Evolutionary conservation across 495 filamentous ascomycete species (phyloP), one percentile per base, ranked within the genome.

Genomic region (Lentithecium fluviatile): DNA sequence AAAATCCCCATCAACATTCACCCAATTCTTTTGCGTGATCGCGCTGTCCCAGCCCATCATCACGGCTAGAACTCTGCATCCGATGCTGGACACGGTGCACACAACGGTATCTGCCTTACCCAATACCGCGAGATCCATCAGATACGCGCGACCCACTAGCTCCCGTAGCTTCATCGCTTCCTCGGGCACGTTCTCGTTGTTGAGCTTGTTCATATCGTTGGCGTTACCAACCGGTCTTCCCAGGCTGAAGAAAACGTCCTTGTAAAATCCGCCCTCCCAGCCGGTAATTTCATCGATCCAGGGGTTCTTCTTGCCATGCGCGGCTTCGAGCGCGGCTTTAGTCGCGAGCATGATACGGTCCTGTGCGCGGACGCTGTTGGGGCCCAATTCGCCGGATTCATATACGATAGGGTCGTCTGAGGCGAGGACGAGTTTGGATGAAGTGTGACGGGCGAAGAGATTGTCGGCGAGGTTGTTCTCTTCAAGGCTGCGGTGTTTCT

Each of bases 11-110:
- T 92, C 88, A n/a, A 91, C 77, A 70, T 91, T 90, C 46, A 76
- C 72, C 88, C 88, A 92, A 29, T 75, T 71, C 19, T 73, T 77
- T 21, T 78, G 54, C 12, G 70, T 73, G 51, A 89, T 74, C 21
- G 80, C 84, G 5, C 73, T 78, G 19, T 89, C 85, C 88, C 88
- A 91, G 0, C 87, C 88, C 85, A 90, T 83, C 79, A 90, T 85
- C 48, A 92, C 86, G 20, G 82, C 88, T 47, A 92, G 61, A 47
- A 91, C 43, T 23, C 85, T 74, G 65, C 88, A 92, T 2, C 82
- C 84, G 61, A 80, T 78, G 49, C 82, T 78, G 48, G 83, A 85
- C 29, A 87, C 85, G 10, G 81, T 83, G 64, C 87, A 90, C 1
- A 90, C 78, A 13, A 89, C 76, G 12, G 69, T 77, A 67, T 88